These are phyloP conservation scores for Zygosaccharomyces rouxii DNA, from an alignment of 805 yeast genomes.

Conservation along the genomic window DNA sequence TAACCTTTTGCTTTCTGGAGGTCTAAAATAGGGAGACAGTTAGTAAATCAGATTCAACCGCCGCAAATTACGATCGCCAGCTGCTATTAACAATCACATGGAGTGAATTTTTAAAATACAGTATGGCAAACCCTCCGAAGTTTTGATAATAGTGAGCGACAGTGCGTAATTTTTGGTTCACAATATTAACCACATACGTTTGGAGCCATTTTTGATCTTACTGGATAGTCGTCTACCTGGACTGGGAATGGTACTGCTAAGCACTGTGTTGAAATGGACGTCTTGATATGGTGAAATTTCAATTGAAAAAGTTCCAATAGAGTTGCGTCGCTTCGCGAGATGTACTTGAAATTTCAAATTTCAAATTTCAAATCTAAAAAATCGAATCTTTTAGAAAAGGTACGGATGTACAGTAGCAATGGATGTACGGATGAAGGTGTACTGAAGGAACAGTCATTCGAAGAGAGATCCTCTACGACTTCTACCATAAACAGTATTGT, in stretches of 20 bases:
- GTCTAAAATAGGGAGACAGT: slow-evolving; percentile 45
- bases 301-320: background rate
- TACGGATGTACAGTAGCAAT: slow-evolving; percentile 4
- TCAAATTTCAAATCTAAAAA: background rate
- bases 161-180: slow-evolving; percentile 8
- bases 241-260: no score
- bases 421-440: slow-evolving; percentile 4
- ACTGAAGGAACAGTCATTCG: background rate
- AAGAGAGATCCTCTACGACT: background rate
- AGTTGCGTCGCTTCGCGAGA: background rate
- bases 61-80: slow-evolving; percentile 29
- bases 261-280: no score
- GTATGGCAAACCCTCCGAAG: slow-evolving; percentile 19
- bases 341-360: no score
- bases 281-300: background rate
- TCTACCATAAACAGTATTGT: background rate
- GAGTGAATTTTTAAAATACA: slow-evolving; percentile 26
- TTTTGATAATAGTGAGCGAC: slow-evolving; percentile 16
- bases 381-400: background rate
- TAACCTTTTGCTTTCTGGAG: slow-evolving; percentile 75
- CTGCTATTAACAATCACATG: slow-evolving; percentile 40
- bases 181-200: slow-evolving; percentile 57
- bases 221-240: slow-evolving; percentile 4
- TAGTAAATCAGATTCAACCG: slow-evolving; percentile 10
- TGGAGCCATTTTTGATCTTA: slow-evolving; percentile 69